Percentiles rank a stretch among this genome's conserved stretches.
phyloP scores from a whole-genome alignment of 2,329 filamentous ascomycete genomes.

The Colletotrichum sp. region DNA sequence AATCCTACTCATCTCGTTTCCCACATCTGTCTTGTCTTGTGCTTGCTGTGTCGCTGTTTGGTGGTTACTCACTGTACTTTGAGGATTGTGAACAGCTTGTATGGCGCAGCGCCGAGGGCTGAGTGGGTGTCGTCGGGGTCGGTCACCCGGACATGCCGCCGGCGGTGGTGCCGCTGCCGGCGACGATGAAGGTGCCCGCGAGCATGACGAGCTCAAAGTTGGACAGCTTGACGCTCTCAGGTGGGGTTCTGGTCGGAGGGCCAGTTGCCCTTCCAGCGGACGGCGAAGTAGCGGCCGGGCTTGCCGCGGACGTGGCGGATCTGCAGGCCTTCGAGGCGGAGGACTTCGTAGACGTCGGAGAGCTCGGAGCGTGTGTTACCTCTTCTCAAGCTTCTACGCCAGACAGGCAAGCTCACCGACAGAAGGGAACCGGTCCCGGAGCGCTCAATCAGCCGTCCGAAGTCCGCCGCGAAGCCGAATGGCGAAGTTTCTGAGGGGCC shows the following conservation, averaged over 20 bases:
- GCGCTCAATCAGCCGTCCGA: no score
- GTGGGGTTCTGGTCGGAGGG: conserved; percentile 59
- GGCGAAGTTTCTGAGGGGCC: conserved; percentile 27
- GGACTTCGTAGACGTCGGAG: conserved; percentile 37
- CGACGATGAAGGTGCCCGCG: background rate
- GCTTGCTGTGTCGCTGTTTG: background rate
- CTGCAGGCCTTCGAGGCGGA: conserved; percentile 31
- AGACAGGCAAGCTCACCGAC: no score
- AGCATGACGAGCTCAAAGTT: background rate
- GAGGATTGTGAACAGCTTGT: background rate
- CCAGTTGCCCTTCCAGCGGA: conserved; percentile 64
- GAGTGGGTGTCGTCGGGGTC: no score
- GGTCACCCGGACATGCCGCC: background rate
- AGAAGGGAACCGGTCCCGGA: no score
- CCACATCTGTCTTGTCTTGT: background rate
- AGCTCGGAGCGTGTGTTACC: background rate
- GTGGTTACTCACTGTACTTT: background rate
- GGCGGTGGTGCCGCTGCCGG: background rate
- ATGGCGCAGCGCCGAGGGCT: background rate
- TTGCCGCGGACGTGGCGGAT: conserved; percentile 40
- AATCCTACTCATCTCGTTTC: background rate
- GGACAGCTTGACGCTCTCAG: conserved; percentile 47
- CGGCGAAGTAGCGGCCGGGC: conserved; percentile 50
- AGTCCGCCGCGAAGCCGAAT: no score
- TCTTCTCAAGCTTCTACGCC: no score